Base-by-base conservation (phyloP, 345 rosid genomes). In the Brassica nigra region DNA sequence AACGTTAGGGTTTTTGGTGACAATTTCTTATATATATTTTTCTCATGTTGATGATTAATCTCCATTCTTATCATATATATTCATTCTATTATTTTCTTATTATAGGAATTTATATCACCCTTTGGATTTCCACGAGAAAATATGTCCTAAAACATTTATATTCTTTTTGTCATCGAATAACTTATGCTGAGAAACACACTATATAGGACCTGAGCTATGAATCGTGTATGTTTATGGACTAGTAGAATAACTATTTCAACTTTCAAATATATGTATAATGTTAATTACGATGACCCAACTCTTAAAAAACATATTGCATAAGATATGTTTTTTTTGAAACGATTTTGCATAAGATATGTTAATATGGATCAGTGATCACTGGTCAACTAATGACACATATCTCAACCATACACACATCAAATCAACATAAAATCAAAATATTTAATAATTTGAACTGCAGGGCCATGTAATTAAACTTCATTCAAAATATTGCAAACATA, bases 361-460 rank as follows among this genome's bases (percentile, higher is more conserved):
- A 18, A 18, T 18, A 66, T 67, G 82, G 31, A 59, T 67, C 67
- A 79, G 74, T 73, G 58, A 3, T 73, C 82, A 68, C 52, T 68
- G 74, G 74, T 74, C 68, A 78, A 79, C 62, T 73, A 58, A 10
- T 67, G 63, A 14, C n/a, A 34, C 71, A 62, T 66, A 79, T 74
- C 75, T 61, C 28, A 67, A 74, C 76, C 71, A 49, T 71, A 71
- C n/a, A 58, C 23, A 18, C 62, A 65, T 78, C 31, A 59, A 6
- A 55, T 36, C 18, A 52, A 63, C 8, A 27, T 34, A 77, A 70
- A 70, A 42, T 77, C 70, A 62, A 47, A n/a, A n/a, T n/a, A n/a
- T n/a, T n/a, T n/a, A n/a, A n/a, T n/a, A n/a, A n/a, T n/a, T 18
- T 18, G 18, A 18, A 18, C 18, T 18, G 18, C 18, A 18, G 18